Percentiles rank a stretch among this genome's conserved stretches.
These are phyloP conservation scores for Fomes fomentarius DNA, from an alignment of 1,284 basidiomycete species.

Conservation along the genomic window DNA sequence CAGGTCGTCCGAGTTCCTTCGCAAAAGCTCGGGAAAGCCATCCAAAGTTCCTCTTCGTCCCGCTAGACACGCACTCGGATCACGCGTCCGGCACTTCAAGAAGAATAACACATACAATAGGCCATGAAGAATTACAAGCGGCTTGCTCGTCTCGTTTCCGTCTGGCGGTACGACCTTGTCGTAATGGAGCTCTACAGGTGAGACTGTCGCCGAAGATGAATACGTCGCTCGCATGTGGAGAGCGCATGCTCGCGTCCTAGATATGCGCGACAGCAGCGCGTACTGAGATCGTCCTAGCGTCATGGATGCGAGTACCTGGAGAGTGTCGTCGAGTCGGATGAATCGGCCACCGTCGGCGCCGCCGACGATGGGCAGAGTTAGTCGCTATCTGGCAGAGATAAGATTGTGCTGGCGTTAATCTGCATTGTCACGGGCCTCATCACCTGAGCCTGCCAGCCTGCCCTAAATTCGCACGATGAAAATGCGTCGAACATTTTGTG, in stretches of 20 bases:
- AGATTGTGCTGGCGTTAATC: background rate
- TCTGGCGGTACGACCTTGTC: constrained; percentile 44
- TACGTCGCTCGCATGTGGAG: background rate
- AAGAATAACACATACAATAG: constrained; percentile 52
- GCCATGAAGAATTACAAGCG: constrained; percentile 70
- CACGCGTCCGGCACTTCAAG: background rate
- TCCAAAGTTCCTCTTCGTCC: constrained; percentile 82
- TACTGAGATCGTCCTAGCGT: too few relatives aligned
- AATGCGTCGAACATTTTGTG: constrained; percentile 15
- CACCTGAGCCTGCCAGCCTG: constrained; percentile 8
- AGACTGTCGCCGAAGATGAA: constrained; percentile 9
- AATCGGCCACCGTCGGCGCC: background rate
- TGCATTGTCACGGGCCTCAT: background rate
- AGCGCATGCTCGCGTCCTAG: background rate
- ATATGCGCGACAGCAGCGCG: too few relatives aligned
- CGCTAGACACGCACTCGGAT: constrained; percentile 42
- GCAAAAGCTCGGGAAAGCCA: constrained; percentile 71
- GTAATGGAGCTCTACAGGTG: constrained; percentile 45
- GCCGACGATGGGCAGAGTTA: background rate
- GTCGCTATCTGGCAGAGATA: constrained; percentile 2
- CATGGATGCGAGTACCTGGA: too few relatives aligned
- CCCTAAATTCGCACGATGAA: constrained; percentile 20
- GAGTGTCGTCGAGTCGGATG: background rate
- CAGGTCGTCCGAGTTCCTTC: constrained; percentile 56
- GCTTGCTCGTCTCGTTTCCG: constrained; percentile 42